phyloP scores from a whole-genome alignment of 2,329 filamentous ascomycete species.

The Blastomyces silverae region DNA sequence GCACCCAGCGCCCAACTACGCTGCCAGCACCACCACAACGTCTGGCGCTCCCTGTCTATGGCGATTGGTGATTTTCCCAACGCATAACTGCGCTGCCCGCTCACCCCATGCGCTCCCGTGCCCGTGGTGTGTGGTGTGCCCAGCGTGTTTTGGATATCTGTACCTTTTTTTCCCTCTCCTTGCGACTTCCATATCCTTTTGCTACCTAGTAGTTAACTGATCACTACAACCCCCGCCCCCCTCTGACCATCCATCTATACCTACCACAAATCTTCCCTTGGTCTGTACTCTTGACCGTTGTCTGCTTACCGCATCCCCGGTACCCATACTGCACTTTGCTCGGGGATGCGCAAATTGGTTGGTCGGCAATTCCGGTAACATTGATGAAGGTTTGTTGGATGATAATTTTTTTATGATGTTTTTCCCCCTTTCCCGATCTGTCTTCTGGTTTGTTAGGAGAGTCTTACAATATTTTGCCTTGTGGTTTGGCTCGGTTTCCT shows the following conservation, averaged over 20 bases:
- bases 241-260: not conserved
- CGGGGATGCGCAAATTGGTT: slow-evolving; percentile 4
- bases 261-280: too few species aligned
- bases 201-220: slow-evolving; percentile 1
- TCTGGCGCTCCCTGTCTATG: not conserved
- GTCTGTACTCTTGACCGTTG: not conserved
- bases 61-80: slow-evolving; percentile 4
- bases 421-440: not conserved
- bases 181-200: not conserved
- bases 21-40: slow-evolving; percentile 5
- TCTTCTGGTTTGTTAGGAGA: not conserved
- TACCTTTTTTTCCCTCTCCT: not conserved
- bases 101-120: not conserved
- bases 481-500: not conserved
- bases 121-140: not conserved
- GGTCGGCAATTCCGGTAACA: slow-evolving; percentile 8
- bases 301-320: not conserved
- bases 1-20: not conserved
- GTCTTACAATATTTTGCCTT: not conserved
- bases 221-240: not conserved
- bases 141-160: slow-evolving; percentile 4
- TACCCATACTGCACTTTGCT: not conserved
- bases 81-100: slow-evolving; percentile 3
- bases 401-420: not conserved
- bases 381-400: slow-evolving; percentile 11